Base-by-base conservation (phyloP, 192 early-diverging fungal genomes). In the Gonapodya prolifera region DNA sequence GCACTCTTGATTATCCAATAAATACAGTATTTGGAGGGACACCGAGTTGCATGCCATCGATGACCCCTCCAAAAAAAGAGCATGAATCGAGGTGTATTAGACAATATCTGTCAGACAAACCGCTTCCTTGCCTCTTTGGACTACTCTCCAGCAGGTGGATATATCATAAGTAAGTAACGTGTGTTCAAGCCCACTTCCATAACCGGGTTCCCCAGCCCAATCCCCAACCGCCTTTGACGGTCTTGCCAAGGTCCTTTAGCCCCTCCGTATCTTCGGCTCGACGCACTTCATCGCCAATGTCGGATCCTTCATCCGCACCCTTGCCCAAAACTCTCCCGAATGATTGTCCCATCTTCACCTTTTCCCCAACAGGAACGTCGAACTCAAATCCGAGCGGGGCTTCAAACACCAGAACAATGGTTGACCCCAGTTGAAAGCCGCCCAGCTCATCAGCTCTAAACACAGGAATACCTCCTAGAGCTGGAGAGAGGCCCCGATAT, bases 321-420 rank as follows among this genome's bases (percentile, higher is more conserved):
- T 16, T 23, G 8, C 45, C 45, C 45, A 61, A 8, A 8, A 76
- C 35, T 33, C 23, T 76, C 35, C 93, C 93, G n/a, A 98, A 81
- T 1, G 90, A 75, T 80, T 95, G 84, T 32, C 97, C 97, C 87
- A 95, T 91, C 76, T 90, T 87, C 31, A 97, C 91, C 31, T 86
- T 85, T 80, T 94, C 89, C 0, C 91, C 93, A 1, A 86, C 86
- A 75, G 87, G 80, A 1, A 96, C 84, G n/a, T 75, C 70, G 76
- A 88, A 99, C 81, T 89, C 86, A 84, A 98, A 98, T 18, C 34
- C 69, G 1, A 86, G 79, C 30, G 97, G 98, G 0, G 96, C 96
- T 78, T 97, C 95, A 88, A 98, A 99, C 69, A 99, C 95, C 32
- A 99, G 84, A 1, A 98, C 96, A 33, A 99, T 88, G 1, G 98